These are phyloP conservation scores for Exophiala aquamarina DNA, from an alignment of 2,329 filamentous ascomycete genomes.

Conservation along the genomic window DNA sequence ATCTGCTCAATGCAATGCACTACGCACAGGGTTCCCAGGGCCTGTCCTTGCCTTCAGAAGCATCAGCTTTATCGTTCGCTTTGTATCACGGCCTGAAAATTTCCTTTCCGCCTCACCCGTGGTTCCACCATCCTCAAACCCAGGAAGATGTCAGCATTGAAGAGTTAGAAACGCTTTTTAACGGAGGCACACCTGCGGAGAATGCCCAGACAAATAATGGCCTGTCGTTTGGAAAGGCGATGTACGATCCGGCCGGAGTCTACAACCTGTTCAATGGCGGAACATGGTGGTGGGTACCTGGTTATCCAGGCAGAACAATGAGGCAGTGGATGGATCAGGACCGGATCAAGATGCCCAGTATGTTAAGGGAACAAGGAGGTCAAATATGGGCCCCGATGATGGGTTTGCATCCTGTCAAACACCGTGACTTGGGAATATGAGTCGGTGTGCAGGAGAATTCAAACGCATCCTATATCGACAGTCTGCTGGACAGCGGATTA, in stretches of 20 bases:
- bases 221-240: constrained; percentile 73
- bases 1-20: constrained; percentile 40
- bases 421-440: constrained; percentile 52
- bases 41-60: constrained; percentile 71
- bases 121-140: constrained; percentile 43
- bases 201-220: constrained; percentile 55
- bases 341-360: constrained; percentile 66
- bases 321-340: constrained; percentile 80
- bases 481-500: too few species aligned
- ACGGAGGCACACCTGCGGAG: constrained; percentile 57
- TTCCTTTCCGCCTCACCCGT: constrained; percentile 61
- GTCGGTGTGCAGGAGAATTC: too few species aligned
- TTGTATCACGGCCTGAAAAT: constrained; percentile 76
- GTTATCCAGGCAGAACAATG: constrained; percentile 79
- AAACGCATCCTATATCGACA: too few species aligned
- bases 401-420: constrained; percentile 85
- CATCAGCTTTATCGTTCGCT: constrained; percentile 70
- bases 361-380: constrained; percentile 57
- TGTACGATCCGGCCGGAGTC: constrained; percentile 64
- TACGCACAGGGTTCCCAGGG: constrained; percentile 41
- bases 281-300: constrained; percentile 88
- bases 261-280: constrained; percentile 63
- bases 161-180: constrained; percentile 76
- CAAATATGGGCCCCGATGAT: constrained; percentile 91
- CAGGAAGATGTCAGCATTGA: constrained; percentile 80